Evolutionary conservation across 441 rosid genomes (phyloP), one percentile per base, ranked within the genome.

Genomic region (Isatis lusitanica): DNA sequence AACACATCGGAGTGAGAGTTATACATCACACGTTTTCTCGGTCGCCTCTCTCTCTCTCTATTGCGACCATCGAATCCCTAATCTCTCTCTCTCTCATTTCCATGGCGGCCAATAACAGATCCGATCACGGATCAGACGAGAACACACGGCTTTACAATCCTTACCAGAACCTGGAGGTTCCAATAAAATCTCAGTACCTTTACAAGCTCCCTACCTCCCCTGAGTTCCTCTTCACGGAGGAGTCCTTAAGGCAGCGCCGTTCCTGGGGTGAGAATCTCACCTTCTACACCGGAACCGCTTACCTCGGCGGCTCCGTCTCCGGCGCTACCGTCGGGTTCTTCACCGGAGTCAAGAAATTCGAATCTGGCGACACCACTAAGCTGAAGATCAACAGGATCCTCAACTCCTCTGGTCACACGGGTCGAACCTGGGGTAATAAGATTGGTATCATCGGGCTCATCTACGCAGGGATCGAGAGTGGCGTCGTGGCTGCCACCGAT

Each of bases 181-280:
- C 94, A 4, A 42, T 74, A 62, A 81, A 84, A 31, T 60, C 82
- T 2, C 77, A 74, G 70, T 79, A 79, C 68, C 86, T 87, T 39
- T 92, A 94, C 86, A 84, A 88, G 82, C 92, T 94, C 40, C 95
- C 95, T n/a, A 89, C 91, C 50, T 88, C 97, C 1, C 98, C 98
- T 16, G 98, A 94, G 79, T 92, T 79, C 76, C 97, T 94, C 78
- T 94, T 94, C 83, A 31, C 88, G 4, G 98, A 94, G 63, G 97
- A 94, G 68, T 82, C 97, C 30, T 24, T 85, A 65, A 85, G 75
- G 74, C 95, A 92, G 53, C 97, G 97, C 76, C 96, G 97, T 51
- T 86, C 97, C 50, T 94, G 97, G 98, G 97, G 98, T 9, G 97
- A 92, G 81, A 94, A 92, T 50, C 90, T 94, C 71, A 90, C 97